phyloP scores from a whole-genome alignment of 2,329 filamentous ascomycete species.

The Epicoccum nigrum region DNA sequence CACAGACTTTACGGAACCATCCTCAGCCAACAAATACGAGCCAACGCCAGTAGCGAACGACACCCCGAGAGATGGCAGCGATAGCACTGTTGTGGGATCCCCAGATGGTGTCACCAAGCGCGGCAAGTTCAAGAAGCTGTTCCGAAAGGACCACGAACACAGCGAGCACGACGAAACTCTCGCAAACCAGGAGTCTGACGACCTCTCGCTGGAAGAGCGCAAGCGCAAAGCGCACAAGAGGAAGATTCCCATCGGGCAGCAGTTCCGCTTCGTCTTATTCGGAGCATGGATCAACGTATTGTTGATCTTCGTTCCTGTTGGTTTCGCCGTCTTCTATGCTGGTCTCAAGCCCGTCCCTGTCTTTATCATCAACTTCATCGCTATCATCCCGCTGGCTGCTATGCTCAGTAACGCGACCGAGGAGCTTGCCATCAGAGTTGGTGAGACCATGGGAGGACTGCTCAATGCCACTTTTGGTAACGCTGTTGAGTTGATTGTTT shows the following conservation, averaged over 20 bases:
- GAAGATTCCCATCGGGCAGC: conserved; percentile 50
- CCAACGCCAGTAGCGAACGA: conserved; percentile 14
- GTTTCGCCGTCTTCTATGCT: conserved; percentile 73
- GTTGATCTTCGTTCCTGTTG: conserved; percentile 76
- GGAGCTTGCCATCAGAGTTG: conserved; percentile 77
- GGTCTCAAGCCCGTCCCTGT: conserved; percentile 51
- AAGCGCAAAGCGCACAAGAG: conserved; percentile 39
- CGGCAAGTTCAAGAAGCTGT: conserved; percentile 42
- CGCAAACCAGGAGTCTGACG: conserved; percentile 28
- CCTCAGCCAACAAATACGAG: conserved; percentile 19
- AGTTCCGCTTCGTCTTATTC: conserved; percentile 76
- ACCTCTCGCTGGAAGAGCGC: conserved; percentile 39
- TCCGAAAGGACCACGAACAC: conserved; percentile 31
- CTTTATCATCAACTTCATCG: conserved; percentile 92
- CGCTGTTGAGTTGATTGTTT: conserved; percentile 85
- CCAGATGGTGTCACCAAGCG: conserved; percentile 28
- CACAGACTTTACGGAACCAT: conserved; percentile 12
- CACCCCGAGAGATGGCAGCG: conserved; percentile 28
- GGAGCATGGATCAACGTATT: conserved; percentile 88
- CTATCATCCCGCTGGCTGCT: conserved; percentile 86
- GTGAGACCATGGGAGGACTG: conserved; percentile 85
- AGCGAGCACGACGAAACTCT: conserved; percentile 23
- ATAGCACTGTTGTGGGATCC: conserved; percentile 30
- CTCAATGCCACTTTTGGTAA: conserved; percentile 84
- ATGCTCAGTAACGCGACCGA: conserved; percentile 90